Percentiles rank a stretch among this genome's conserved stretches.
Evolutionary conservation across 108 stramenopile species (phyloP).

Genomic region (Pelagomonas calceolata): DNA sequence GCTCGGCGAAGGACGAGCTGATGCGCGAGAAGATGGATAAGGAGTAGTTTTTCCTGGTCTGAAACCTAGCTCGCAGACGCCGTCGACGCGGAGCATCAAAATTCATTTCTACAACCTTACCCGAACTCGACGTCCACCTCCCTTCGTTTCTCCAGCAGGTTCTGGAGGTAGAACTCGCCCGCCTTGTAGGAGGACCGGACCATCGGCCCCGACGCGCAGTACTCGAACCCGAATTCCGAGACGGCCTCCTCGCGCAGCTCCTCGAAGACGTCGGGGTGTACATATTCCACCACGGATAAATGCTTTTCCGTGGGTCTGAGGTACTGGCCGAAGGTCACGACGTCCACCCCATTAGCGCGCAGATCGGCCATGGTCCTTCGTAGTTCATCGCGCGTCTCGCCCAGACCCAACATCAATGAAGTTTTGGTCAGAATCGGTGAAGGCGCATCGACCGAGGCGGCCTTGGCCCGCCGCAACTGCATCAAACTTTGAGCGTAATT

Average conservation of each 20-base stretch:
- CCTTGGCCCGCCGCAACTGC: conserved; percentile 76
- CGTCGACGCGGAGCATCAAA: no score
- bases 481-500: conserved; percentile 77
- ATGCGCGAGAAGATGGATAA: neutral
- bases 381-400: conserved; percentile 93
- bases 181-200: conserved; percentile 93
- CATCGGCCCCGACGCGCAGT: conserved; percentile 92
- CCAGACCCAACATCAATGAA: conserved; percentile 93
- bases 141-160: conserved; percentile 65
- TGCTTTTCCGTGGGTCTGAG: conserved; percentile 89
- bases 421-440: conserved; percentile 22
- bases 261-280: conserved; percentile 87
- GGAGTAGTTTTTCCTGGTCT: no score
- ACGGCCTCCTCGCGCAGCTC: conserved; percentile 32
- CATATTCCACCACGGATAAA: conserved; percentile 86
- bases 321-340: conserved; percentile 97
- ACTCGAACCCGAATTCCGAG: conserved; percentile 90
- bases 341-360: conserved; percentile 76
- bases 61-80: no score
- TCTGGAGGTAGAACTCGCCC: conserved; percentile 84
- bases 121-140: no score
- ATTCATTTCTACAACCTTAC: no score
- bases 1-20: neutral
- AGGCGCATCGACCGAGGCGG: conserved; percentile 64
- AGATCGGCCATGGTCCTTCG: conserved; percentile 85